phyloP scores from a whole-genome alignment of 805 yeast genomes.

The Torulaspora maleeae region DNA sequence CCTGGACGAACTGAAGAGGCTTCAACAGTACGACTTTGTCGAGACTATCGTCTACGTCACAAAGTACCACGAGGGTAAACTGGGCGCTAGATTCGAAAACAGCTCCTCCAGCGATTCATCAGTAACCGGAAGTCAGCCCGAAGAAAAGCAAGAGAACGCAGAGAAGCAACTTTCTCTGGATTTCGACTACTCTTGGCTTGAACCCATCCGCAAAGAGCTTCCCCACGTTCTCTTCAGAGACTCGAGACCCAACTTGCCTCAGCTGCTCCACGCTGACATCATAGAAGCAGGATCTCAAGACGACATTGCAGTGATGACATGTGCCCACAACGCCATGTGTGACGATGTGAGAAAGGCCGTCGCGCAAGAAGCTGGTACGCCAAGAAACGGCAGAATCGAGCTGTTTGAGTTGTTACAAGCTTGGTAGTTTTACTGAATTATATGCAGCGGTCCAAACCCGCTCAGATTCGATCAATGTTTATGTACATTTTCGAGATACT shows the following conservation, averaged over 20 bases:
- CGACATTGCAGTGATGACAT: constrained; percentile 47
- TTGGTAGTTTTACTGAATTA: constrained; percentile 37
- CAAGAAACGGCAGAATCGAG: constrained; percentile 44
- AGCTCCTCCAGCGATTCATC: constrained; percentile 4
- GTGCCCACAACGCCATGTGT: constrained; percentile 53
- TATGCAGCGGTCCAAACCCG: neutral
- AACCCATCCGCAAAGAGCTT: constrained; percentile 17
- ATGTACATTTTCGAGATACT: neutral
- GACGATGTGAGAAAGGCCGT: constrained; percentile 48
- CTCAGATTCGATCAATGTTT: neutral
- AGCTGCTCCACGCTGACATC: constrained; percentile 38
- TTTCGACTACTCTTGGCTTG: constrained; percentile 2
- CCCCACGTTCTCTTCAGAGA: constrained; percentile 39
- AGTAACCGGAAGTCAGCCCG: constrained; percentile 1
- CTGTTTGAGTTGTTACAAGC: constrained; percentile 54
- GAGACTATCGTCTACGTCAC: constrained; percentile 53
- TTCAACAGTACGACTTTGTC: constrained; percentile 18
- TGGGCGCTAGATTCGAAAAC: constrained; percentile 10
- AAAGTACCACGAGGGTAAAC: constrained; percentile 30
- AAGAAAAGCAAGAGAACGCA: neutral
- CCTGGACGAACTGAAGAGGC: constrained; percentile 36
- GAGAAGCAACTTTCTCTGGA: constrained; percentile 1
- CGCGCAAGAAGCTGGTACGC: constrained; percentile 31
- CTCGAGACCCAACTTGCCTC: constrained; percentile 45
- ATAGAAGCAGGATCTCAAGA: constrained; percentile 37